Percentiles rank a stretch among this genome's conserved stretches.
phyloP scores from a whole-genome alignment of 1,139 yeast species.

The Pichia sp. region DNA sequence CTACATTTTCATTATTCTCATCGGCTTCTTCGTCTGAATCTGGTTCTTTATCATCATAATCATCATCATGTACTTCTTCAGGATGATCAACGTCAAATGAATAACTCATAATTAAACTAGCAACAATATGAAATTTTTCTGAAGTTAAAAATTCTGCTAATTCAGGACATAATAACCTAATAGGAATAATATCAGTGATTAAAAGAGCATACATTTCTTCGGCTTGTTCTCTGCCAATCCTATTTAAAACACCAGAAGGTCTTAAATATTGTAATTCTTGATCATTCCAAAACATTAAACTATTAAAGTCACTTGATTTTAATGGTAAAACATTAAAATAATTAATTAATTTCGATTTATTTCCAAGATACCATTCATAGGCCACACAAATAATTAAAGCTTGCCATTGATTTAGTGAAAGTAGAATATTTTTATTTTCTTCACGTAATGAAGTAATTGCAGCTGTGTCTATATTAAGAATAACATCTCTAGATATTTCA shows the following conservation, averaged over 20 bases:
- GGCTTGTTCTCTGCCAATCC: constrained; percentile 71
- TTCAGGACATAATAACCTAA: constrained; percentile 24
- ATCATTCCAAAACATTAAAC: constrained; percentile 74
- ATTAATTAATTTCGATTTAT: constrained; percentile 54
- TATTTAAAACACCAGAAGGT: constrained; percentile 65
- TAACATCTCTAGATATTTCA: constrained; percentile 53
- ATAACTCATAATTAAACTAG: constrained; percentile 63
- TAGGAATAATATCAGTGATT: constrained; percentile 29
- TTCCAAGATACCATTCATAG: constrained; percentile 45
- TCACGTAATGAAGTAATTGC: constrained; percentile 35
- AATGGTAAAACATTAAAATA: constrained; percentile 69
- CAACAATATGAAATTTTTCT: constrained; percentile 63
- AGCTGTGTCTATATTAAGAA: constrained; percentile 57
- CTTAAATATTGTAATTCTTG: constrained; percentile 43
- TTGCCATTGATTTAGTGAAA: constrained; percentile 64
- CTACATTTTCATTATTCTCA: constrained; percentile 27
- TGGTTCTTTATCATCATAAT: constrained; percentile 24
- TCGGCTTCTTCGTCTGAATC: too few species aligned
- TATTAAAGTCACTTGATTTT: constrained; percentile 40
- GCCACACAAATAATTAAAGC: constrained; percentile 61
- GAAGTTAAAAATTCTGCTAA: constrained; percentile 33
- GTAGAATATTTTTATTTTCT: constrained; percentile 34
- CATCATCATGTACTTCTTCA: constrained; percentile 28
- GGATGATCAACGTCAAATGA: constrained; percentile 55
- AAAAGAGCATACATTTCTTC: constrained; percentile 46